Percentiles rank a stretch among this genome's conserved stretches.
phyloP scores from a whole-genome alignment of 2,329 filamentous ascomycete species.

The Claviceps africana region DNA sequence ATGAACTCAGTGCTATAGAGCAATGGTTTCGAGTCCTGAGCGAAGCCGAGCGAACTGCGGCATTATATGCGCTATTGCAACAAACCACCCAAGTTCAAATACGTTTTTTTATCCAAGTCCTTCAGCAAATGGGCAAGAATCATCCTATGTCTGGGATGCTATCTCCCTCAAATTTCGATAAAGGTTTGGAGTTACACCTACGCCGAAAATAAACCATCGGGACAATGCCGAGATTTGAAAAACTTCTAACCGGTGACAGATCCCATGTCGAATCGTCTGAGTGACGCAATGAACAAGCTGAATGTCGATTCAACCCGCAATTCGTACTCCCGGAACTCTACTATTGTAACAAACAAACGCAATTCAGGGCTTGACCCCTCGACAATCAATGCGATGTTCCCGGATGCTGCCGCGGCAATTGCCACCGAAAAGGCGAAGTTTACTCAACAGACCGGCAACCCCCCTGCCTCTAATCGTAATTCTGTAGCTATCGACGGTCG shows the following conservation, averaged over 20 bases:
- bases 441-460: slow-evolving; percentile 84
- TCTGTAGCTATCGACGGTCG: slow-evolving; percentile 69
- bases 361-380: slow-evolving; percentile 88
- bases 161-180: slow-evolving; percentile 92
- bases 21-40: slow-evolving; percentile 98
- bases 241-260: slow-evolving; percentile 38
- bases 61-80: slow-evolving; percentile 86
- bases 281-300: slow-evolving; percentile 91
- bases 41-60: slow-evolving; percentile 90
- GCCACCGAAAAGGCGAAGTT: slow-evolving; percentile 97
- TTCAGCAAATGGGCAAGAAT: slow-evolving; percentile 98
- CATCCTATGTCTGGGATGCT: slow-evolving; percentile 94
- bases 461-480: slow-evolving; percentile 83
- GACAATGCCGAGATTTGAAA: slow-evolving; percentile 6
- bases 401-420: slow-evolving; percentile 94
- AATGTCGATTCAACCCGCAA: slow-evolving; percentile 77
- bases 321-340: slow-evolving; percentile 68
- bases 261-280: slow-evolving; percentile 91
- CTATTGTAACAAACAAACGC: slow-evolving; percentile 62
- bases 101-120: slow-evolving; percentile 94
- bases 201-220: not conserved
- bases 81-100: slow-evolving; percentile 99
- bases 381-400: slow-evolving; percentile 98
- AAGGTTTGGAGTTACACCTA: slow-evolving; percentile 44
- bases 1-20: slow-evolving; percentile 95